A percentile compares a stretch with the other conserved stretches of the same genome.
phyloP scores from a whole-genome alignment of 495 filamentous ascomycete genomes.

The Xylaria castorea region DNA sequence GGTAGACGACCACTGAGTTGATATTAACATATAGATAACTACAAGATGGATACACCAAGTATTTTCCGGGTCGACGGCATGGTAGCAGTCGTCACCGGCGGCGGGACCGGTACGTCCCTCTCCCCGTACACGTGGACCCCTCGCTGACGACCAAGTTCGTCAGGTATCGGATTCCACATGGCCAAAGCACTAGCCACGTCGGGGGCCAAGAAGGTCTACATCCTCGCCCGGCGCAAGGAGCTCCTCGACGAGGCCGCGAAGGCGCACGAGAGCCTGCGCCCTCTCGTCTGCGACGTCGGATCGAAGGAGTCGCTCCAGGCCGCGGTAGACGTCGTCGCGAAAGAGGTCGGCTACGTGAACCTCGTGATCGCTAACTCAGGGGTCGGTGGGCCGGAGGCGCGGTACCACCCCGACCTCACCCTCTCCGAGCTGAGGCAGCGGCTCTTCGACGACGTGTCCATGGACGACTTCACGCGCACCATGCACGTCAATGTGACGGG shows the following conservation, averaged over 20 bases:
- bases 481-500: constrained; percentile 61
- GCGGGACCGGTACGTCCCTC: constrained; percentile 56
- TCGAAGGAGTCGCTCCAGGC: constrained; percentile 60
- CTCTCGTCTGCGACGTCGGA: constrained; percentile 62
- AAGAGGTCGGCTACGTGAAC: constrained; percentile 61
- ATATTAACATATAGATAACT: neutral
- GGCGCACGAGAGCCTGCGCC: constrained; percentile 48
- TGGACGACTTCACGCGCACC: constrained; percentile 59
- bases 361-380: constrained; percentile 67
- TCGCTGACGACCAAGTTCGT: neutral
- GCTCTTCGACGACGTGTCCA: constrained; percentile 50
- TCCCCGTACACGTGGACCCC: neutral
- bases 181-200: constrained; percentile 62
- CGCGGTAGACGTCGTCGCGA: constrained; percentile 54
- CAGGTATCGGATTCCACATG: constrained; percentile 67
- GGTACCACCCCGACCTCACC: constrained; percentile 43
- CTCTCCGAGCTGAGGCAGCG: constrained; percentile 54
- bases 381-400: constrained; percentile 48
- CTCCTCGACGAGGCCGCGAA: constrained; percentile 54
- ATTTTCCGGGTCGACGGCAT: constrained; percentile 66
- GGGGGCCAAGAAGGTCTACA: constrained; percentile 70
- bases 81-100: constrained; percentile 68
- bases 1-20: too few species aligned
- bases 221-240: constrained; percentile 63
- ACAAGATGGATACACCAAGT: constrained; percentile 34